These are phyloP conservation scores for Dichotomocladium elegans DNA, from an alignment of 371 early-diverging fungal species.

Conservation along the genomic window DNA sequence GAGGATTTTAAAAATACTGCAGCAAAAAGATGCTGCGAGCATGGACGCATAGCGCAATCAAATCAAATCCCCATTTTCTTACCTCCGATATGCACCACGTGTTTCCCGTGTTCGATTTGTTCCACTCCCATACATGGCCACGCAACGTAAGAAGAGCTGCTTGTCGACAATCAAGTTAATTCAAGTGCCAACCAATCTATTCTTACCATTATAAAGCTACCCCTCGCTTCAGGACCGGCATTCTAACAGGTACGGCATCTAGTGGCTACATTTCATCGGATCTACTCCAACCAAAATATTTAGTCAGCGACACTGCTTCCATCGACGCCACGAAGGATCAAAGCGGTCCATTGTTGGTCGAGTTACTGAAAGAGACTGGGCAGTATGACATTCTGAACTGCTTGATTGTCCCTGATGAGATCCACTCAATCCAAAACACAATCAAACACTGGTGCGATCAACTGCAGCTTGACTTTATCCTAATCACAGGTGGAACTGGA, in stretches of 20 bases:
- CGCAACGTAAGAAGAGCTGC: too few relatives aligned
- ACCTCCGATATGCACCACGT: too few relatives aligned
- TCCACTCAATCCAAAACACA: conserved; percentile 41
- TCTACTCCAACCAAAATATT: background rate
- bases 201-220: too few relatives aligned
- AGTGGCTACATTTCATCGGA: background rate
- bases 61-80: too few relatives aligned
- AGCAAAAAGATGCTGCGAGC: background rate
- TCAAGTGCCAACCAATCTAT: background rate
- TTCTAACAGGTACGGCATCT: conserved; percentile 3
- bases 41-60: background rate
- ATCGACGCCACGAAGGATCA: conserved; percentile 47
- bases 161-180: too few relatives aligned
- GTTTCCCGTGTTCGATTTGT: too few relatives aligned
- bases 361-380: conserved; percentile 26
- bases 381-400: conserved; percentile 29
- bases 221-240: conserved; percentile 2
- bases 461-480: conserved; percentile 55
- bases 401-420: conserved; percentile 54
- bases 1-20: background rate
- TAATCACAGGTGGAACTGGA: conserved; percentile 95
- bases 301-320: conserved; percentile 65
- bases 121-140: too few relatives aligned
- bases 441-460: conserved; percentile 52
- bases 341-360: conserved; percentile 59